Evolutionary conservation across 1,284 basidiomycete species (phyloP).

Genomic region (Phylloboletellus chloephorus): DNA sequence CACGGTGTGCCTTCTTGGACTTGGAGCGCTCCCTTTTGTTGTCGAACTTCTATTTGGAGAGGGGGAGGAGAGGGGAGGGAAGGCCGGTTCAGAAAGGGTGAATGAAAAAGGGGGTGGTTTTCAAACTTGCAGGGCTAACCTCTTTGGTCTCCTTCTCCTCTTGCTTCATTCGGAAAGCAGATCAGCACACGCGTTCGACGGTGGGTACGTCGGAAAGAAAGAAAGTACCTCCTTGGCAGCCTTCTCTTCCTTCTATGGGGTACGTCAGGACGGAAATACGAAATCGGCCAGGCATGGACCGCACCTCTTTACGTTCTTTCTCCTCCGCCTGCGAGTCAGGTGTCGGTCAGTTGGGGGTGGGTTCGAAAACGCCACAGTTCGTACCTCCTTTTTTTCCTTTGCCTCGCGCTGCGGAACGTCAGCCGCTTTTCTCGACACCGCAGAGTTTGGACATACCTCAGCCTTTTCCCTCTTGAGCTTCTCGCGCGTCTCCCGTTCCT

Average conservation of each 20-base stretch:
- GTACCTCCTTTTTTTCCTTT: conserved; percentile 65
- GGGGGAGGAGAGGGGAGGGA: neutral
- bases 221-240: conserved; percentile 36
- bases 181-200: conserved; percentile 17
- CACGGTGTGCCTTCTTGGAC: conserved; percentile 46
- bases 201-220: conserved; percentile 1
- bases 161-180: conserved; percentile 32
- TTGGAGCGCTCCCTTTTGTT: conserved; percentile 54
- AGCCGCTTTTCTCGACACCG: conserved; percentile 1
- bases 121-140: conserved; percentile 32
- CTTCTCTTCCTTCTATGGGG: conserved; percentile 49
- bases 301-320: conserved; percentile 52
- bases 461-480: conserved; percentile 82
- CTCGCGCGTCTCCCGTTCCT: conserved; percentile 75
- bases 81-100: conserved; percentile 4
- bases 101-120: conserved; percentile 2
- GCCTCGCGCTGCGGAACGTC: conserved; percentile 55
- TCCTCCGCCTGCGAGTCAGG: conserved; percentile 39
- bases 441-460: conserved; percentile 43
- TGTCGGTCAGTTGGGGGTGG: conserved; percentile 4
- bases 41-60: conserved; percentile 42
- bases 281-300: conserved; percentile 7
- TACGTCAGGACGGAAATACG: conserved; percentile 13
- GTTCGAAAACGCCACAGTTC: conserved; percentile 7
- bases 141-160: conserved; percentile 49